Evolutionary conservation across 2,329 filamentous ascomycete species (phyloP), one percentile per base, ranked within the genome.

Genomic region (Arthrocladium fulminans): DNA sequence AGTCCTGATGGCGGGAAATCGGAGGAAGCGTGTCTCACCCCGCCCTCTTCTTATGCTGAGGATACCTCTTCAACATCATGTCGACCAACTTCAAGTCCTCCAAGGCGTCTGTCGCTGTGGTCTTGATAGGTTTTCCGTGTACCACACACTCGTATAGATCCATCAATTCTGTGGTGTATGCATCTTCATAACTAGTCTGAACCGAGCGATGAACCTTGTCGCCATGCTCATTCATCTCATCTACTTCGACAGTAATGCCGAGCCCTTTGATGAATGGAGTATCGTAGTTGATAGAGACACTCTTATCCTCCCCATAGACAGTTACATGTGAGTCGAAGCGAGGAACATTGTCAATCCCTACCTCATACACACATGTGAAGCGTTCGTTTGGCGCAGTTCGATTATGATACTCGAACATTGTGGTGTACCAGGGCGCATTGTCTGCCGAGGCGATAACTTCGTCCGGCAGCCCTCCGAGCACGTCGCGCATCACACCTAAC

Each of bases 321-420:
- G 92, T 85, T 40, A 94, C 84, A 54, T 86, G 79, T 54, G 77
- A 86, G 54, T 95, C 87, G 59, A 97, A 94, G 1, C 96, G 73
- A 0, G 76, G 73, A 1, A 82, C 67, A 1, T 60, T 55, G 55
- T 75, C 69, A 32, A 80, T 64, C 0, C 78, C 77, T 1, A 70
- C 73, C 53, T 82, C 78, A 58, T 80, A 81, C n/a, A n/a, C n/a
- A n/a, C n/a, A n/a, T n/a, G n/a, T n/a, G n/a, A n/a, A n/a, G n/a
- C n/a, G n/a, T n/a, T n/a, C n/a, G n/a, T n/a, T n/a, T n/a, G n/a
- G n/a, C n/a, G n/a, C n/a, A n/a, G n/a, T n/a, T n/a, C n/a, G n/a
- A n/a, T n/a, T n/a, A n/a, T n/a, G n/a, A n/a, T n/a, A n/a, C n/a
- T n/a, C n/a, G n/a, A n/a, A n/a, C n/a, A n/a, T n/a, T n/a, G n/a